phyloP scores from a whole-genome alignment of 2,329 filamentous ascomycete genomes.

The Cladophialophora bantiana region DNA sequence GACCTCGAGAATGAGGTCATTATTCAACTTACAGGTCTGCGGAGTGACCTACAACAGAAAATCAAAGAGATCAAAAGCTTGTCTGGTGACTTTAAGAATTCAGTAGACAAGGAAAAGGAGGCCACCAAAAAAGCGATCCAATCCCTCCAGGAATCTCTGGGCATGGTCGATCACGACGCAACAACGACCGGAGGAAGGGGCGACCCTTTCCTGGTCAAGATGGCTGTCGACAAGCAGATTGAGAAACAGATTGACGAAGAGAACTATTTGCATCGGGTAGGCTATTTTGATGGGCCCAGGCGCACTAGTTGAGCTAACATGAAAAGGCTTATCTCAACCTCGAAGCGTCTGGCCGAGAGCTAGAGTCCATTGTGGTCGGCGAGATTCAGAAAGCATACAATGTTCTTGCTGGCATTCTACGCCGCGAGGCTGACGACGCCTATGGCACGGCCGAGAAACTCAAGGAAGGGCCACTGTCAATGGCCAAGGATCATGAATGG shows the following conservation, averaged over 20 bases:
- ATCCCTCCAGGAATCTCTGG: constrained; percentile 80
- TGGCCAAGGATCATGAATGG: constrained; percentile 96
- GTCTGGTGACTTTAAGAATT: constrained; percentile 95
- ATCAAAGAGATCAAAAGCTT: constrained; percentile 98
- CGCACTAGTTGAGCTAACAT: constrained; percentile 32
- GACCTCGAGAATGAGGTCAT: constrained; percentile 94
- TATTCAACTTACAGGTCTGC: constrained; percentile 79
- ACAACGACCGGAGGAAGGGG: constrained; percentile 80
- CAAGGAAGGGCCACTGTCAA: constrained; percentile 82
- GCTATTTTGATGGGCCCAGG: constrained; percentile 42
- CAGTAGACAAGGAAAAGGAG: constrained; percentile 94
- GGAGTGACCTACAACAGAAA: constrained; percentile 90
- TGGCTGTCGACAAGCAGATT: constrained; percentile 87
- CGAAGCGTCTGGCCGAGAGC: constrained; percentile 89
- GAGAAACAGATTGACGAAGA: constrained; percentile 95
- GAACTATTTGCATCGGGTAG: constrained; percentile 90
- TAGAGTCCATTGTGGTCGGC: constrained; percentile 94
- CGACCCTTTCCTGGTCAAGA: constrained; percentile 86
- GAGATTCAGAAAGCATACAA: constrained; percentile 99
- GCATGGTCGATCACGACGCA: constrained; percentile 79
- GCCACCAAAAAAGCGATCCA: constrained; percentile 79
- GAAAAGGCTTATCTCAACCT: constrained; percentile 87
- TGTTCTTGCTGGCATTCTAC: constrained; percentile 87
- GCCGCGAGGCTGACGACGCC: constrained; percentile 84
- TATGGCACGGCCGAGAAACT: constrained; percentile 81